Conservation (phyloP, 2,329 filamentous ascomycete genomes). For the Hymenoscyphus linearis region DNA sequence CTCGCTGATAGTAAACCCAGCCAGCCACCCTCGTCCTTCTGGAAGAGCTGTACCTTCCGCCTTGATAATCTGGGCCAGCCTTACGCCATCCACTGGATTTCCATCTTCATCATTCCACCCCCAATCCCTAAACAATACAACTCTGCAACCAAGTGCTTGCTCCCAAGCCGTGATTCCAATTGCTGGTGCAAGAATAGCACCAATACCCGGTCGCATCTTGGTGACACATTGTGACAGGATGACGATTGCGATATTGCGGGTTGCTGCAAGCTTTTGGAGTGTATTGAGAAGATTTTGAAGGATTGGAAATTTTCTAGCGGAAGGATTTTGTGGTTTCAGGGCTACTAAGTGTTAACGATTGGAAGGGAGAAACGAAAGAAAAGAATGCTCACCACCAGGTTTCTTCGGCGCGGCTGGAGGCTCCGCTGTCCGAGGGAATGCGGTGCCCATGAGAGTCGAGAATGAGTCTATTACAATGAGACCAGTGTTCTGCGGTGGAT, state of each 20-base stretch:
- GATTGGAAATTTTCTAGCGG: slow-evolving; percentile 34
- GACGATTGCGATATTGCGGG: slow-evolving; percentile 67
- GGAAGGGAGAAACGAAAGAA: not conserved
- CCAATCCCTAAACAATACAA: slow-evolving; percentile 79
- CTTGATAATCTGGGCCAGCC: slow-evolving; percentile 62
- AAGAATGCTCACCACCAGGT: slow-evolving; percentile 21
- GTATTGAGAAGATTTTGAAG: slow-evolving; percentile 62
- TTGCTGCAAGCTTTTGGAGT: slow-evolving; percentile 69
- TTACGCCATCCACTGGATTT: slow-evolving; percentile 48
- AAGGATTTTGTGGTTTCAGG: slow-evolving; percentile 19
- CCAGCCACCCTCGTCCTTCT: slow-evolving; percentile 15
- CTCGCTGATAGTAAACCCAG: slow-evolving; percentile 25
- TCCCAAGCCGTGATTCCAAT: slow-evolving; percentile 78
- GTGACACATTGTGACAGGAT: slow-evolving; percentile 76
- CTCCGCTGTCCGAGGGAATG: slow-evolving; percentile 62
- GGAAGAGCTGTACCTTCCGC: slow-evolving; percentile 43
- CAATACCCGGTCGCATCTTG: slow-evolving; percentile 63
- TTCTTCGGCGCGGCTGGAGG: slow-evolving; percentile 17
- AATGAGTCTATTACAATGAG: slow-evolving; percentile 75
- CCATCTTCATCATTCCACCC: slow-evolving; percentile 41
- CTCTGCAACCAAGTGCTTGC: slow-evolving; percentile 63
- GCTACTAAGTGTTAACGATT: not conserved
- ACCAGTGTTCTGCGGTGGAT: slow-evolving; percentile 57
- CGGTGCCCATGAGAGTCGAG: slow-evolving; percentile 69
- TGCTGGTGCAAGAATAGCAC: slow-evolving; percentile 67